Percentiles rank a stretch among this genome's conserved stretches.
phyloP scores from a whole-genome alignment of 805 yeast species.

The Spathaspora boniae region DNA sequence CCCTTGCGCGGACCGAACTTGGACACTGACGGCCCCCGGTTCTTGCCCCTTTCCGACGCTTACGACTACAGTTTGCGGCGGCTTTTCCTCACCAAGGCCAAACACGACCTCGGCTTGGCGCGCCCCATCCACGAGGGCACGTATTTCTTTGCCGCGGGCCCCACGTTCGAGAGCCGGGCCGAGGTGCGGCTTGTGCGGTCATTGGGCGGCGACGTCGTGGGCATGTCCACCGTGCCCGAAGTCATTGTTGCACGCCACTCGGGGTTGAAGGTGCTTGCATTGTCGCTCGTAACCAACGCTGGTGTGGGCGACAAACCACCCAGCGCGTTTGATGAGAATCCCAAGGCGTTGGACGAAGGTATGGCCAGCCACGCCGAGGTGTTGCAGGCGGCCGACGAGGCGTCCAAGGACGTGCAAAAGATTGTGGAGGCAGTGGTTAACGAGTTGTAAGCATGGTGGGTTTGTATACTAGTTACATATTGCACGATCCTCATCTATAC shows the following conservation, averaged over 20 bases:
- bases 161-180: slow-evolving; percentile 90
- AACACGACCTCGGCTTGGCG: slow-evolving; percentile 39
- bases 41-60: slow-evolving; percentile 85
- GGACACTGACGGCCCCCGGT: slow-evolving; percentile 78
- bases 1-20: slow-evolving; percentile 87
- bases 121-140: slow-evolving; percentile 83
- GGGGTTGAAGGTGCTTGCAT: slow-evolving; percentile 77
- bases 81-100: slow-evolving; percentile 53
- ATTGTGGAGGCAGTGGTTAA: slow-evolving; percentile 63
- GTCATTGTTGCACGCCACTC: slow-evolving; percentile 89
- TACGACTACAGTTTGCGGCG: slow-evolving; percentile 73
- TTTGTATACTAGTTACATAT: slow-evolving; percentile 3
- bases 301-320: slow-evolving; percentile 71
- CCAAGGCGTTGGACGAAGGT: slow-evolving; percentile 58
- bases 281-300: slow-evolving; percentile 82
- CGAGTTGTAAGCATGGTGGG: slow-evolving; percentile 20
- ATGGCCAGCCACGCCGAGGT: slow-evolving; percentile 94
- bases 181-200: slow-evolving; percentile 73
- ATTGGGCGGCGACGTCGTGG: slow-evolving; percentile 91
- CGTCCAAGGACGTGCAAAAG: slow-evolving; percentile 75
- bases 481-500: slow-evolving; percentile 2
- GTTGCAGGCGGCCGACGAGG: slow-evolving; percentile 71
- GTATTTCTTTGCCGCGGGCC: slow-evolving; percentile 84
- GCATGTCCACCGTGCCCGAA: slow-evolving; percentile 98
- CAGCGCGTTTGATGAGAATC: slow-evolving; percentile 55